phyloP scores from a whole-genome alignment of 805 yeast genomes.

The Cyberlindnera suaveolens region DNA sequence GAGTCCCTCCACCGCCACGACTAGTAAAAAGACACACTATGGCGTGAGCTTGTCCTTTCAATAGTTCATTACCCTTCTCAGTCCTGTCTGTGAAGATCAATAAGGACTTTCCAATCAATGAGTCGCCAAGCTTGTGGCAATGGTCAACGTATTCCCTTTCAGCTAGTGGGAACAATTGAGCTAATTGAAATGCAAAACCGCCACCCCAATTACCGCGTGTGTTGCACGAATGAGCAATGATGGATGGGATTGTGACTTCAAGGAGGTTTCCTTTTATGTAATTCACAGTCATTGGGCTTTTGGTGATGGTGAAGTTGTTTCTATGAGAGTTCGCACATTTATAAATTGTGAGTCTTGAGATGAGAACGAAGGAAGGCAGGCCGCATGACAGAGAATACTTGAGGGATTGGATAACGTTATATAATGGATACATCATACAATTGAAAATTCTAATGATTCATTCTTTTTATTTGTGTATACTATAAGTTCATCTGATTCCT shows the following conservation, averaged over 20 bases:
- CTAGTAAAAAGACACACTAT: constrained; percentile 73
- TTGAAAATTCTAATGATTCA: no score
- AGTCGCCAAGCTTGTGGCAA: constrained; percentile 16
- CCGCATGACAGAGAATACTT: no score
- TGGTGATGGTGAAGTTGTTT: no score
- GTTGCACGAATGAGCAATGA: constrained; percentile 77
- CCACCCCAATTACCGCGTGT: constrained; percentile 81
- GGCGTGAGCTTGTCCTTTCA: constrained; percentile 17
- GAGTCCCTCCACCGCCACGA: constrained; percentile 38
- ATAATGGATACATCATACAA: no score
- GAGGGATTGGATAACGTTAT: no score
- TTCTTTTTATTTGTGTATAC: no score
- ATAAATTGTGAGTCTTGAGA: no score
- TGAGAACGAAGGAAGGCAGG: no score
- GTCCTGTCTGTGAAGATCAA: constrained; percentile 31
- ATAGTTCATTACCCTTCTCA: constrained; percentile 27
- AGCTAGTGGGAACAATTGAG: constrained; percentile 48
- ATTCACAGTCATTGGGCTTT: constrained; percentile 9
- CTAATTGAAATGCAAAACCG: constrained; percentile 65
- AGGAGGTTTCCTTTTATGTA: constrained; percentile 59
- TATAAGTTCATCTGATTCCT: no score
- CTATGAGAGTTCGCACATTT: no score
- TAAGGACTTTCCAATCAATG: constrained; percentile 50
- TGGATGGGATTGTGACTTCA: constrained; percentile 28
- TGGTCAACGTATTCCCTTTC: constrained; percentile 37